Conservation (phyloP, 2,329 filamentous ascomycete genomes). For the Lasiodiplodia sp. region DNA sequence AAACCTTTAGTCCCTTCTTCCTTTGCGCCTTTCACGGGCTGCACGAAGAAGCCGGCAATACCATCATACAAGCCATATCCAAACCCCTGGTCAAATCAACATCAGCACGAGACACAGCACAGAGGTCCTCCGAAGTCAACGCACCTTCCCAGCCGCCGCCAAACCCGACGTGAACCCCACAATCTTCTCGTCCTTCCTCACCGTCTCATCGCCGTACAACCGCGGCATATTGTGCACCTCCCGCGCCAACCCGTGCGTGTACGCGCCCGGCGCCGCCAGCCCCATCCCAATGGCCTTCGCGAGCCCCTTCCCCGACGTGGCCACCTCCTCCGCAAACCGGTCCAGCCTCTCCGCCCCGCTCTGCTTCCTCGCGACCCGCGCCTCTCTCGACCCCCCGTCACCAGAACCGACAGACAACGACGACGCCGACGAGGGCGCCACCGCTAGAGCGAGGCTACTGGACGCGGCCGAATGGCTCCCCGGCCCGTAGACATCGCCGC, state of each 20-base stretch:
- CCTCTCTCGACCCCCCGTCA: not conserved
- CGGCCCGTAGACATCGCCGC: not conserved
- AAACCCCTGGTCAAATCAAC: conserved; percentile 31
- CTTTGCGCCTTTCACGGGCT: conserved; percentile 36
- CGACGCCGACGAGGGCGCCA: not conserved
- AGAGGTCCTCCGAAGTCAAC: not conserved
- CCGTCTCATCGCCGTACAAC: conserved; percentile 78
- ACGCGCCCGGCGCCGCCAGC: conserved; percentile 81
- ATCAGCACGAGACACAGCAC: not conserved
- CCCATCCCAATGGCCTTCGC: conserved; percentile 74
- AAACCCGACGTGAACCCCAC: conserved; percentile 79
- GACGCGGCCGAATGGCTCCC: not conserved
- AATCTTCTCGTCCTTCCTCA: conserved; percentile 79
- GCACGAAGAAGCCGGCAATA: conserved; percentile 36
- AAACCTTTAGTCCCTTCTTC: conserved; percentile 37
- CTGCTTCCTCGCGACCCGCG: not conserved
- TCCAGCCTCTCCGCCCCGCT: conserved; percentile 3
- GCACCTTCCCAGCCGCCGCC: conserved; percentile 73
- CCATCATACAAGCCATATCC: conserved; percentile 37
- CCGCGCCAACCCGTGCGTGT: conserved; percentile 80
- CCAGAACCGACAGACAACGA: not conserved
- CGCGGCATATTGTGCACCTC: conserved; percentile 89
- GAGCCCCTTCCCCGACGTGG: conserved; percentile 68
- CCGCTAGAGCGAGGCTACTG: not conserved
- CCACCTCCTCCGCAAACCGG: not conserved